Evolutionary conservation across 257 asterid species (phyloP).

Genomic region (Phtheirospermum japonicum): DNA sequence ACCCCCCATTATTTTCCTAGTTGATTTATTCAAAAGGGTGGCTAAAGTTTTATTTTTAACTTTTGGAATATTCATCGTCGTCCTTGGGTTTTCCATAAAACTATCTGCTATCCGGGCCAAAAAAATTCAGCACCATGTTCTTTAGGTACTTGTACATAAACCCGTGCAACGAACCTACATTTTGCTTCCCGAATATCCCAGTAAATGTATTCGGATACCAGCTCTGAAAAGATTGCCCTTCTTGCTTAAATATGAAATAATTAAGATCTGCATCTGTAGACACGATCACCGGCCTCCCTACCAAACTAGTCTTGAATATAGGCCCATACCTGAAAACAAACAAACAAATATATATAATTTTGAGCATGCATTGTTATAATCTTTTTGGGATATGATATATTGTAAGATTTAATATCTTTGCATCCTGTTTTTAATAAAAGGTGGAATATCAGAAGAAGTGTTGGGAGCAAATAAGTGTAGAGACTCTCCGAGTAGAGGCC

Average conservation of each 20-base stretch:
- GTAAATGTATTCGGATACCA: conserved; percentile 83
- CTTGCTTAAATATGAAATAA: conserved; percentile 66
- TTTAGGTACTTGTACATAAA: conserved; percentile 76
- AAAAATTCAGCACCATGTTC: conserved; percentile 67
- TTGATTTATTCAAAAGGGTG: too few species aligned
- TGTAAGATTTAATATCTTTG: conserved; percentile 39
- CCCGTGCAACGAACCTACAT: conserved; percentile 74
- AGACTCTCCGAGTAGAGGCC: conserved; percentile 74
- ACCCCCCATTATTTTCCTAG: too few species aligned
- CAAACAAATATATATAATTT: neutral
- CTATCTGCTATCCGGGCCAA: conserved; percentile 85
- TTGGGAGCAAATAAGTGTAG: conserved; percentile 55
- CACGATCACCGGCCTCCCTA: conserved; percentile 64
- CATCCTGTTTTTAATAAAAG: conserved; percentile 61
- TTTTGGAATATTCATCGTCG: too few species aligned
- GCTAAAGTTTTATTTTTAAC: too few species aligned
- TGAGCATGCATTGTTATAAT: neutral
- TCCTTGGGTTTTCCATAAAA: too few species aligned
- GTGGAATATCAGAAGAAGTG: conserved; percentile 51
- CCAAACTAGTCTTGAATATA: conserved; percentile 65
- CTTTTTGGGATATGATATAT: neutral
- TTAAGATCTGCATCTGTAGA: conserved; percentile 78
- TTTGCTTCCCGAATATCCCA: conserved; percentile 65
- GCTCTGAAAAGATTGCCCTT: conserved; percentile 66
- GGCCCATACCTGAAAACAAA: conserved; percentile 55